Percentiles rank a stretch among this genome's conserved stretches.
phyloP scores from a whole-genome alignment of 2,329 filamentous ascomycete genomes.

The Fusarium neocosmosporiellum region DNA sequence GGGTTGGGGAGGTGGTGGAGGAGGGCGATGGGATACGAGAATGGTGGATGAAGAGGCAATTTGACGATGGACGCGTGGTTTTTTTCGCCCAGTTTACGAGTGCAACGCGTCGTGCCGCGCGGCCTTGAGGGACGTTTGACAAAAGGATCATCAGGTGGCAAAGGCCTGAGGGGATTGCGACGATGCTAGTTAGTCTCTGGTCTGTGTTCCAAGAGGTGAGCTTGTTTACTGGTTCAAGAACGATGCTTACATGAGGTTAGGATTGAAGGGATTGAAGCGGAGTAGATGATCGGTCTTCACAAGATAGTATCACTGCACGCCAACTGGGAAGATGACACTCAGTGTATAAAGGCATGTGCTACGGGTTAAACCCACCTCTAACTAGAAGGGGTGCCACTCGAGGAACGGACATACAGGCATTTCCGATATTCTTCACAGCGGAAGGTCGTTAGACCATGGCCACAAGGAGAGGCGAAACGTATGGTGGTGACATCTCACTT shows the following conservation, averaged over 20 bases:
- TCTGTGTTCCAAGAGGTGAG: not conserved
- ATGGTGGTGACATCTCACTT: not conserved
- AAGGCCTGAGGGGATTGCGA: not conserved
- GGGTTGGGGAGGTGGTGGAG: constrained; percentile 75
- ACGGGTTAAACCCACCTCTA: not conserved
- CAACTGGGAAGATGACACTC: not conserved
- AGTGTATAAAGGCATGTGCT: not conserved
- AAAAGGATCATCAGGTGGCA: constrained; percentile 1
- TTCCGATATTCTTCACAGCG: not conserved
- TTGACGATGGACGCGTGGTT: not conserved
- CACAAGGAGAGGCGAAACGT: not conserved
- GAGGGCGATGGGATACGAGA: constrained; percentile 70
- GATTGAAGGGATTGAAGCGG: not conserved
- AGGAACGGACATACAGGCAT: not conserved
- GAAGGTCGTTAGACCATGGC: not conserved
- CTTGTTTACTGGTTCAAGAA: not conserved
- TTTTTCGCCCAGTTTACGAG: not conserved
- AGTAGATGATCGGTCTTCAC: not conserved
- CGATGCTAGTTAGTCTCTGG: not conserved
- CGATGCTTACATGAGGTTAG: not conserved
- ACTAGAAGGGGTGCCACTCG: not conserved
- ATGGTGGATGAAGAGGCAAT: constrained; percentile 6
- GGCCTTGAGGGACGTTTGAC: constrained; percentile 6
- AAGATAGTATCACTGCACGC: not conserved
- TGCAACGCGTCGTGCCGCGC: constrained; percentile 23